Conservation (phyloP, 768 basidiomycete genomes). For the Lactarius sanguifluus region DNA sequence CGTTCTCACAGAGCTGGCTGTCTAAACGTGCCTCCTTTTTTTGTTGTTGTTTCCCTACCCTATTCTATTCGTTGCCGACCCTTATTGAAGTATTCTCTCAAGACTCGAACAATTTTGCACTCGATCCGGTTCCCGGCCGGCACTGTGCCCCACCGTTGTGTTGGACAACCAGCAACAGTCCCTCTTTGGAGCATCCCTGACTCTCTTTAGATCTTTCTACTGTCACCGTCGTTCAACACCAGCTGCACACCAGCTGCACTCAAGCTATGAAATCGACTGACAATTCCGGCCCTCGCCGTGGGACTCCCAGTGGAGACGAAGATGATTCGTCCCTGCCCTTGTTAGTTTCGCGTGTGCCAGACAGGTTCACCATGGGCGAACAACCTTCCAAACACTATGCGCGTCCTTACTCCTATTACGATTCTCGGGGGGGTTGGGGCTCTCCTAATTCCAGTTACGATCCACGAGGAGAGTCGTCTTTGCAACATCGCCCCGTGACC, state of each 20-base stretch:
- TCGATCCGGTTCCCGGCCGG: conserved; percentile 24
- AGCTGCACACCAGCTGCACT: conserved; percentile 39
- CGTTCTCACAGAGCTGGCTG: conserved; percentile 11
- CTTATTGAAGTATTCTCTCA: conserved; percentile 9
- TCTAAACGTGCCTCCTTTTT: conserved; percentile 13
- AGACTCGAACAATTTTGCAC: conserved; percentile 9
- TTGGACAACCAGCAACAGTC: conserved; percentile 14
- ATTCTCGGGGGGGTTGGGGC: conserved; percentile 46
- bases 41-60: neutral
- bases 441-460: conserved; percentile 45
- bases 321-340: conserved; percentile 30
- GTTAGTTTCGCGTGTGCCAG: conserved; percentile 43
- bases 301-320: conserved; percentile 29
- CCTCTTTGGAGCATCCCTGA: conserved; percentile 15
- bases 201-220: neutral
- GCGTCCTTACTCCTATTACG: conserved; percentile 42
- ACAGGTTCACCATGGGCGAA: conserved; percentile 42
- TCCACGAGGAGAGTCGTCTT: conserved; percentile 50
- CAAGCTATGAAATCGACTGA: conserved; percentile 38
- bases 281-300: conserved; percentile 42
- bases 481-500: conserved; percentile 53
- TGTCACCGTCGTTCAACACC: conserved; percentile 52
- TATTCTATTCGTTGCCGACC: conserved; percentile 2
- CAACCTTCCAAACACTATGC: conserved; percentile 52
- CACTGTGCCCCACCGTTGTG: conserved; percentile 20